A percentile compares a stretch with the other conserved stretches of the same genome.
Evolutionary conservation across 2,329 filamentous ascomycete genomes (phyloP).

Genomic region (Botrytis byssoidea): DNA sequence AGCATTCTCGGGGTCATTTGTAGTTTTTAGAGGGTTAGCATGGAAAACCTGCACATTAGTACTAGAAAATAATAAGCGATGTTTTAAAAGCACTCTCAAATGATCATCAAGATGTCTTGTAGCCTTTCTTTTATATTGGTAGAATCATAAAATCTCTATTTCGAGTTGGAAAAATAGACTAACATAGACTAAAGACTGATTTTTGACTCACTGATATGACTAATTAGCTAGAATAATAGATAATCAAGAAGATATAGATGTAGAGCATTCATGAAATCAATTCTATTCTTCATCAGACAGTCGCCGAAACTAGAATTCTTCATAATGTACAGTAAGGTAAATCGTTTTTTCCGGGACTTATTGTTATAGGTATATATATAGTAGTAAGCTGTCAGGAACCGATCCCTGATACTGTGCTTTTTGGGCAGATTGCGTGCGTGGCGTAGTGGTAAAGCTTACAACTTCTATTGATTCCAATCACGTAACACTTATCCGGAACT

Average conservation of each 20-base stretch:
- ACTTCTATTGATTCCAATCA: too few relatives aligned
- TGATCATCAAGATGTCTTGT: too few relatives aligned
- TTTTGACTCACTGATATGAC: fast-evolving
- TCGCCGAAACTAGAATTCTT: neutral
- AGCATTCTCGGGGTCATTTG: neutral
- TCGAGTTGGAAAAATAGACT: neutral
- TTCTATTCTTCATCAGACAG: neutral
- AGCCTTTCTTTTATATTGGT: neutral
- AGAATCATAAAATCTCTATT: neutral
- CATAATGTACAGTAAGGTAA: neutral
- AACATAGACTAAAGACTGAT: neutral
- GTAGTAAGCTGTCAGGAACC: too few relatives aligned
- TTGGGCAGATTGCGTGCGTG: too few relatives aligned
- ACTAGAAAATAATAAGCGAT: neutral
- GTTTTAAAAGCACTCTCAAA: neutral
- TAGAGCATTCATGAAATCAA: too few relatives aligned
- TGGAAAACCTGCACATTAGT: neutral
- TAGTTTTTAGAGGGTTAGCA: neutral
- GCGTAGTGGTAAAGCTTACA: too few relatives aligned
- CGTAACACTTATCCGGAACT: too few relatives aligned
- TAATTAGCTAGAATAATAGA: neutral
- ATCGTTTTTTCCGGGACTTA: neutral
- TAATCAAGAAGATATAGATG: too few relatives aligned
- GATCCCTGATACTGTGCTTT: too few relatives aligned
- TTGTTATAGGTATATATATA: too few relatives aligned